Conservation (phyloP, 148 eudicot species). For the Vaccinium darrowii region DNA sequence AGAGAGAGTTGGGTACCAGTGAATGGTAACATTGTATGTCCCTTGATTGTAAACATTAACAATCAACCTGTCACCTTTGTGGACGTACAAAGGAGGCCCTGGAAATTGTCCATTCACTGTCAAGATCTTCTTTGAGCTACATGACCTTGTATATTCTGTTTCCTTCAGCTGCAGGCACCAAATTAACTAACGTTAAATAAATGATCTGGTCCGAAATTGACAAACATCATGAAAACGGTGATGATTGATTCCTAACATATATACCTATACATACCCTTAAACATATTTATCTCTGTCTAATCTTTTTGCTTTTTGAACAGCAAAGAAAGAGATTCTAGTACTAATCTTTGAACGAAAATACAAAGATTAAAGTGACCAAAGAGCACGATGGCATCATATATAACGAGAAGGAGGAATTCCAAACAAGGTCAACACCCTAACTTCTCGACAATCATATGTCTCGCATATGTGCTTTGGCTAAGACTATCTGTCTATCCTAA, state of each 20-base stretch:
- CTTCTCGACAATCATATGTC: no score
- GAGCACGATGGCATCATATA: no score
- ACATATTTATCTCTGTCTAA: no score
- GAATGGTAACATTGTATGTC: conserved; percentile 4
- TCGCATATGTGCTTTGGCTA: no score
- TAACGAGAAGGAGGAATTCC: no score
- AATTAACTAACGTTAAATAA: not conserved
- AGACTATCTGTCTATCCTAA: no score
- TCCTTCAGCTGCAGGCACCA: conserved; percentile 8
- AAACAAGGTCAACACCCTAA: no score
- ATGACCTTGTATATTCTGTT: not conserved
- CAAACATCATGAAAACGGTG: not conserved
- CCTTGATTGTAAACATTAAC: not conserved
- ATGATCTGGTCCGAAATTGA: not conserved
- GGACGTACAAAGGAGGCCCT: not conserved
- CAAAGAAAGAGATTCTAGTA: no score
- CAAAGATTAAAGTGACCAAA: no score
- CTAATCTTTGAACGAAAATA: no score
- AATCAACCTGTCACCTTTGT: not conserved
- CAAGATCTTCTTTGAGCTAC: conserved; percentile 4
- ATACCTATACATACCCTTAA: not conserved
- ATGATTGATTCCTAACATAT: not conserved
- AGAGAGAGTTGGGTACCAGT: conserved; percentile 8
- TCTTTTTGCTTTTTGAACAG: no score
- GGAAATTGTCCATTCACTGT: conserved; percentile 11